These are phyloP conservation scores for Pluteus cervinus DNA, from an alignment of 768 basidiomycete species.

Conservation along the genomic window DNA sequence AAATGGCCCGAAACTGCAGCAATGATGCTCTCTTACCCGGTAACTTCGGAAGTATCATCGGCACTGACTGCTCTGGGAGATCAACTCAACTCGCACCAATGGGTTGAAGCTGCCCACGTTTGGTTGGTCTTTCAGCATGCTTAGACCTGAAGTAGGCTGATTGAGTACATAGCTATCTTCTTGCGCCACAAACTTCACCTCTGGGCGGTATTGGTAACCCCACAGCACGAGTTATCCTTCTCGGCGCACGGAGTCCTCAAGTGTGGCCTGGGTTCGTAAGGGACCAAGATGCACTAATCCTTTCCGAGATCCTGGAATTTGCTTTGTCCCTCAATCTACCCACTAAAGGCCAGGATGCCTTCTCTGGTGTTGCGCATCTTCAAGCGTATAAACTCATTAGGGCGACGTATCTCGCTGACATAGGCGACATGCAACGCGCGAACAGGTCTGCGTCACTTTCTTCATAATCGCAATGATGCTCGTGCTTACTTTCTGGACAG, in stretches of 20 bases:
- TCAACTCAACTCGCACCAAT: slow-evolving; percentile 62
- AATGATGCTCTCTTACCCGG: slow-evolving; percentile 73
- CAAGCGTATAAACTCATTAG: slow-evolving; percentile 84
- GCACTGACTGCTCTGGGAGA: slow-evolving; percentile 84
- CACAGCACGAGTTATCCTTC: slow-evolving; percentile 59
- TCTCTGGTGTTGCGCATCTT: slow-evolving; percentile 76
- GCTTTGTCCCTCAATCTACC: slow-evolving; percentile 71
- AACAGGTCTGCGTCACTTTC: slow-evolving; percentile 48
- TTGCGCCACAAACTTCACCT: slow-evolving; percentile 76
- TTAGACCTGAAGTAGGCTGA: slow-evolving; percentile 5
- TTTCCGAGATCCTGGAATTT: slow-evolving; percentile 91
- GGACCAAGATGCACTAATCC: slow-evolving; percentile 71
- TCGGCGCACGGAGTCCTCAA: slow-evolving; percentile 64
- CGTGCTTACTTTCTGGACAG: slow-evolving; percentile 34
- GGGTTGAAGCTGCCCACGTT: slow-evolving; percentile 82
- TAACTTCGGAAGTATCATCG: slow-evolving; percentile 60
- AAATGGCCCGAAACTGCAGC: slow-evolving; percentile 86
- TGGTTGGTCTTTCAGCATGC: slow-evolving; percentile 53
- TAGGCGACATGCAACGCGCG: slow-evolving; percentile 73
- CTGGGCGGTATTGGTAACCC: slow-evolving; percentile 67
- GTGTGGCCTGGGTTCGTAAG: slow-evolving; percentile 44
- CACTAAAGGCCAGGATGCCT: slow-evolving; percentile 81
- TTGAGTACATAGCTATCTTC: slow-evolving; percentile 57
- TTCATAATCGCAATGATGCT: slow-evolving; percentile 1
- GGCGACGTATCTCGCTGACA: slow-evolving; percentile 71